Evolutionary conservation across 768 basidiomycete genomes (phyloP).

Genomic region (Gloeophyllum trabeum): DNA sequence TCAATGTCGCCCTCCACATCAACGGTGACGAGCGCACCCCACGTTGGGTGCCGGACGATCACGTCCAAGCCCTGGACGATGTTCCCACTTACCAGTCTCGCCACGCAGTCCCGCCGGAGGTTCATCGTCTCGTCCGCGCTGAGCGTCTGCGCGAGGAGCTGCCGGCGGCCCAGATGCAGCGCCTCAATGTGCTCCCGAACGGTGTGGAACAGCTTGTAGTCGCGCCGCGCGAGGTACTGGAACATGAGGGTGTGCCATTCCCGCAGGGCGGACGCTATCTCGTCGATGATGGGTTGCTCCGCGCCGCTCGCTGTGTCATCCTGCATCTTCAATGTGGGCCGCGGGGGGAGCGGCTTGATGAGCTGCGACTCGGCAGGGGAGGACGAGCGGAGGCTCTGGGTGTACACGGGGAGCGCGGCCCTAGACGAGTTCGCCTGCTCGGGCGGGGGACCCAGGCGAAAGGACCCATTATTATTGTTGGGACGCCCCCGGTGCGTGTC

Average conservation of each 20-base stretch:
- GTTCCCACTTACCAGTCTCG: conserved; percentile 79
- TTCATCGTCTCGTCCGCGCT: conserved; percentile 78
- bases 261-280: conserved; percentile 90
- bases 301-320: conserved; percentile 85
- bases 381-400: conserved; percentile 52
- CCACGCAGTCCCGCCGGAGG: conserved; percentile 80
- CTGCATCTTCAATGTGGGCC: conserved; percentile 90
- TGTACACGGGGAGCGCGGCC: conserved; percentile 61
- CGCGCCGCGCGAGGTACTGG: conserved; percentile 78
- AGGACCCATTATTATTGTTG: conserved; percentile 35
- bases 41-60: conserved; percentile 90
- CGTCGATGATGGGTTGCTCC: conserved; percentile 86
- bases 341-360: conserved; percentile 70
- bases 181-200: conserved; percentile 87
- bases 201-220: conserved; percentile 80
- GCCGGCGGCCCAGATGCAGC: conserved; percentile 83
- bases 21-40: conserved; percentile 84
- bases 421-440: conserved; percentile 68
- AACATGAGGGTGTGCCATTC: conserved; percentile 95
- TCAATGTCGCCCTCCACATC: conserved; percentile 81
- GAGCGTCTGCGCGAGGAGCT: conserved; percentile 79
- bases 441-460: conserved; percentile 62
- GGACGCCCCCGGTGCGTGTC: conserved; percentile 21
- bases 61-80: conserved; percentile 88
- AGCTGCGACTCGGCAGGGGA: conserved; percentile 56